Conservation (phyloP, 2,329 filamentous ascomycete genomes). For the Metarhizium anisopliae region DNA sequence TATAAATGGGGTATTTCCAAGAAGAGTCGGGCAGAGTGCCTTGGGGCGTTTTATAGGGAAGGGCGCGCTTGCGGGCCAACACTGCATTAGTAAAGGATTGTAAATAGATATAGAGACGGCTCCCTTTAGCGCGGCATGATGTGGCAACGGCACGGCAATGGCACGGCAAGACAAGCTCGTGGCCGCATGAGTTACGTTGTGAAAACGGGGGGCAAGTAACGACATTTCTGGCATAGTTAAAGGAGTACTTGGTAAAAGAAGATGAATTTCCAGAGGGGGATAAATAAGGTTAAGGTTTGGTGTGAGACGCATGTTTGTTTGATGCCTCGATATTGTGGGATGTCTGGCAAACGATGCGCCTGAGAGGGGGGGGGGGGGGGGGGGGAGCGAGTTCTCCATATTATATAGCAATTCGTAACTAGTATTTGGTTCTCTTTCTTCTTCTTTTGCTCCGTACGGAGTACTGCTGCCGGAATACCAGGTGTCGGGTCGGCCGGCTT, state of each 20-base stretch:
- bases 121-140: conserved; percentile 3
- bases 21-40: neutral
- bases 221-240: neutral
- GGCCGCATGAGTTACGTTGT: conserved; percentile 8
- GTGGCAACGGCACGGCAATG: conserved; percentile 9
- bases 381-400: no score
- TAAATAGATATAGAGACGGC: conserved; percentile 11
- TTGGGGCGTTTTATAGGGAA: neutral
- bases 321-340: neutral
- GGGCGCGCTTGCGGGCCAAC: conserved; percentile 5
- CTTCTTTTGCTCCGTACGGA: no score
- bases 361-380: no score
- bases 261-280: neutral
- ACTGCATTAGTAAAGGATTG: conserved; percentile 1
- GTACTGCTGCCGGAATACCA: no score
- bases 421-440: no score
- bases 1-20: neutral
- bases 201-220: neutral
- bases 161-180: conserved; percentile 3
- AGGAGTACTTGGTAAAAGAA: neutral
- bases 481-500: no score
- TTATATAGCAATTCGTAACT: no score
- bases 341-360: no score
- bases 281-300: neutral
- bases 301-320: neutral